Base-by-base conservation (phyloP, 257 asterid species). In the Przewalskia tangutica region DNA sequence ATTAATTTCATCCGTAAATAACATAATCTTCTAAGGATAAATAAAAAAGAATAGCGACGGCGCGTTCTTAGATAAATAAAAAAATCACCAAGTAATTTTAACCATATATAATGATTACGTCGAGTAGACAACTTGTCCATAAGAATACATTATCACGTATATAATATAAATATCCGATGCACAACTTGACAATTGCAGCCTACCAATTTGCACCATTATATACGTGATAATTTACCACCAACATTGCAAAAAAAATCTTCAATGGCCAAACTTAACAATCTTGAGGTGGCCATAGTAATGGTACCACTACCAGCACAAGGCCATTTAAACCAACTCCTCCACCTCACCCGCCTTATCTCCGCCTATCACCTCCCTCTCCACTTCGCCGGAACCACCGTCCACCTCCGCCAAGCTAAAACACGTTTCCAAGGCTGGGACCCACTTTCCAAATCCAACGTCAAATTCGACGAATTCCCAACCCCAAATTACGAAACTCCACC, bases 251-350 rank as follows among this genome's bases (percentile, higher is more conserved):
- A 2, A 20, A 38, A 38, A 38, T 59, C 65, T 59, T 20, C 34
- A 59, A 59, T 59, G 65, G 34, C 65, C 27, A 59, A 59, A 59
- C 8, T 3, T 59, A 18, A 13, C 65, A 59, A 18, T 18, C 6
- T 7, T 18, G 42, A 38, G 8, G 84, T 81, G n/a, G 84, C 17
- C 2, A 44, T 82, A 9, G 81, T 82, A 9, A 70, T 82, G 84
- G 73, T 82, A n/a, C 84, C 84, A 4, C 18, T 70, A 17, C 84
- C 84, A 46, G 84, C 80, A 9, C 84, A 82, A 11, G 84, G 81
- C 50, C 84, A 82, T 56, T 71, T 82, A 8, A 82, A 82, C 62
- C 84, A 82, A 68, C 75, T 70, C 32, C 84, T 82, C 50, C 80
- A 82, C 46, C 75, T 82, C 71, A 70, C 84, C n/a, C 79, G 81